These are phyloP conservation scores for Vitellaria paradoxa DNA, from an alignment of 179 eudicot genomes.

Conservation along the genomic window DNA sequence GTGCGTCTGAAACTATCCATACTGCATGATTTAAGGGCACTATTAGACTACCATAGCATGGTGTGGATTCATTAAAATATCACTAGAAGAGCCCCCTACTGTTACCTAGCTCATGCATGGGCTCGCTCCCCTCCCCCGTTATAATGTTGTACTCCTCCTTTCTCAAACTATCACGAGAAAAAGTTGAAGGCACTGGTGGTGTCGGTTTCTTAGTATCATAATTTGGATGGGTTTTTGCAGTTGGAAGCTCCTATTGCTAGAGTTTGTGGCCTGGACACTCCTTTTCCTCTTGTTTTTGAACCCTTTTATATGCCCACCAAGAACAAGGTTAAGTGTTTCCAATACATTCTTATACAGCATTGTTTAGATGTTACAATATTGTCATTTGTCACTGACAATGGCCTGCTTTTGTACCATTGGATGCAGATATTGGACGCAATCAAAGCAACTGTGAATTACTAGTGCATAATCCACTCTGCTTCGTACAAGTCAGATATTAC, in stretches of 20 bases:
- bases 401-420: background rate
- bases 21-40: background rate
- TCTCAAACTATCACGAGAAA: too few species aligned
- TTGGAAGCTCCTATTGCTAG: slow-evolving; percentile 94
- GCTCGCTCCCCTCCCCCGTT: too few species aligned
- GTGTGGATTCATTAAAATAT: too few species aligned
- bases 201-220: background rate
- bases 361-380: background rate
- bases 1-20: background rate
- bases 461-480: slow-evolving; percentile 11
- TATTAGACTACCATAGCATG: too few species aligned
- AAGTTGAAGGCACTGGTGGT: background rate
- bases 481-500: too few species aligned
- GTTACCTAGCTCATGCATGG: too few species aligned
- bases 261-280: slow-evolving; percentile 92
- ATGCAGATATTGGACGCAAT: slow-evolving; percentile 89
- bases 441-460: slow-evolving; percentile 84
- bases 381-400: slow-evolving; percentile 9
- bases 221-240: slow-evolving; percentile 40
- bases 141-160: too few species aligned
- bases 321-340: slow-evolving; percentile 58
- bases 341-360: background rate
- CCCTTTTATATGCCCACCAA: slow-evolving; percentile 92
- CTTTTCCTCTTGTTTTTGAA: slow-evolving; percentile 95
- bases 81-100: too few species aligned